Conservation (phyloP, 202 grass and related monocot species). For the Carex sylvatica region DNA sequence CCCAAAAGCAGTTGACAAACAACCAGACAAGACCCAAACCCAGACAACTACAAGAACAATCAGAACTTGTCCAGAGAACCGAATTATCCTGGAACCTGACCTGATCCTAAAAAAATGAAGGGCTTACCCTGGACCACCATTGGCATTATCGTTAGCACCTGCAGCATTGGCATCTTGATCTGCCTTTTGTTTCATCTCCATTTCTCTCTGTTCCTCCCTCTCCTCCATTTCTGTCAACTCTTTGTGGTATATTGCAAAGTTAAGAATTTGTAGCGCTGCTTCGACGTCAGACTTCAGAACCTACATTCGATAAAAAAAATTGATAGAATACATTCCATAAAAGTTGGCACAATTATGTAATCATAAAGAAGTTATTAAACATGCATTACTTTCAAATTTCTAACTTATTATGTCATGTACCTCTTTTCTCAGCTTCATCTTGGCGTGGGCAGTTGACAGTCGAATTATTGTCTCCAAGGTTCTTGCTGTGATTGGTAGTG, state of each 20-base stretch:
- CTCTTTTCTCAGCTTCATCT: slow-evolving; percentile 96
- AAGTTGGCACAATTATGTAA: not conserved
- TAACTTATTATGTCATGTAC: slow-evolving; percentile 33
- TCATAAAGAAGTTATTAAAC: not conserved
- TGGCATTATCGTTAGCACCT: slow-evolving; percentile 35
- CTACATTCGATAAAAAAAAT: slow-evolving; percentile 31
- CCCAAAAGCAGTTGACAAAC: not conserved
- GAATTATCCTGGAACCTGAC: not conserved
- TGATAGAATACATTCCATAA: slow-evolving; percentile 21
- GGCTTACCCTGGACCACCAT: slow-evolving; percentile 47
- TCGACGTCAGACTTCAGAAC: slow-evolving; percentile 87
- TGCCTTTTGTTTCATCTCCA: slow-evolving; percentile 77
- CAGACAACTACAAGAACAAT: not conserved
- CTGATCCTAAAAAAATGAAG: slow-evolving; percentile 4
- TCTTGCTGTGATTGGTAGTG: slow-evolving; percentile 96
- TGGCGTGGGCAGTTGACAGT: slow-evolving; percentile 88
- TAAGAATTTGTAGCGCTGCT: slow-evolving; percentile 87
- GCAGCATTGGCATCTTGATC: slow-evolving; percentile 55
- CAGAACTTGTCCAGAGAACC: not conserved
- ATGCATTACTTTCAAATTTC: not conserved
- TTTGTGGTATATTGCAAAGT: slow-evolving; percentile 97
- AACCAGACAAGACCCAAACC: not conserved
- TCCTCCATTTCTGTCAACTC: slow-evolving; percentile 97
- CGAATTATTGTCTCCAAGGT: slow-evolving; percentile 99
- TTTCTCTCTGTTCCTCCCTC: slow-evolving; percentile 54